phyloP scores from a whole-genome alignment of 495 filamentous ascomycete species.

The Rhizodiscina lignyota region DNA sequence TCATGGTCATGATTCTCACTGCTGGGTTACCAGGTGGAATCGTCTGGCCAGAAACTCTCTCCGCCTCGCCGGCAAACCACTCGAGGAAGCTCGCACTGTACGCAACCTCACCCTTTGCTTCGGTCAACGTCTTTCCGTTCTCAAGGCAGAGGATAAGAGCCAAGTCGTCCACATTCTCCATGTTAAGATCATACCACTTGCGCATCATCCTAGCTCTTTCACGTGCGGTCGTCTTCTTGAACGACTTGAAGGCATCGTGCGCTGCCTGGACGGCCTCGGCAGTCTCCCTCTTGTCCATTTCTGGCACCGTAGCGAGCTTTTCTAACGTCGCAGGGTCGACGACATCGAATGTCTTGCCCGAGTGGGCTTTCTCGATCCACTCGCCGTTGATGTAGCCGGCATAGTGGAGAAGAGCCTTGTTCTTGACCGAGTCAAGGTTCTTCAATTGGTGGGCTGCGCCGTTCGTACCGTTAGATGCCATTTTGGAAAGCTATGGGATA shows the following conservation, averaged over 20 bases:
- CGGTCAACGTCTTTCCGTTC: slow-evolving; percentile 14
- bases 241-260: slow-evolving; percentile 54
- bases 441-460: no score
- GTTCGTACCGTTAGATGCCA: no score
- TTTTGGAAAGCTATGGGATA: no score
- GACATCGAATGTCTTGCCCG: slow-evolving; percentile 28
- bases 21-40: slow-evolving; percentile 1
- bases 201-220: slow-evolving; percentile 7
- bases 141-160: slow-evolving; percentile 15
- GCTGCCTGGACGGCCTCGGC: slow-evolving; percentile 64
- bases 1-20: slow-evolving; percentile 9
- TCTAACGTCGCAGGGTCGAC: slow-evolving; percentile 67
- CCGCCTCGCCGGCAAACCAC: slow-evolving; percentile 15
- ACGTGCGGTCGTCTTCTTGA: slow-evolving; percentile 29
- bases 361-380: slow-evolving; percentile 26
- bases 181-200: slow-evolving; percentile 8
- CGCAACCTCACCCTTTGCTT: slow-evolving; percentile 12
- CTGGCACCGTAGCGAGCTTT: slow-evolving; percentile 66
- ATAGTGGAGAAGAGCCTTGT: no score
- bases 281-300: slow-evolving; percentile 60
- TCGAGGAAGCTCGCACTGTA: slow-evolving; percentile 12
- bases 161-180: slow-evolving; percentile 11
- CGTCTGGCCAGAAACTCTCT: slow-evolving; percentile 9
- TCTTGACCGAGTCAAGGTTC: no score
- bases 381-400: slow-evolving; percentile 26